Conservation (phyloP, 1,284 basidiomycete genomes). For the Naganishia sp. region DNA sequence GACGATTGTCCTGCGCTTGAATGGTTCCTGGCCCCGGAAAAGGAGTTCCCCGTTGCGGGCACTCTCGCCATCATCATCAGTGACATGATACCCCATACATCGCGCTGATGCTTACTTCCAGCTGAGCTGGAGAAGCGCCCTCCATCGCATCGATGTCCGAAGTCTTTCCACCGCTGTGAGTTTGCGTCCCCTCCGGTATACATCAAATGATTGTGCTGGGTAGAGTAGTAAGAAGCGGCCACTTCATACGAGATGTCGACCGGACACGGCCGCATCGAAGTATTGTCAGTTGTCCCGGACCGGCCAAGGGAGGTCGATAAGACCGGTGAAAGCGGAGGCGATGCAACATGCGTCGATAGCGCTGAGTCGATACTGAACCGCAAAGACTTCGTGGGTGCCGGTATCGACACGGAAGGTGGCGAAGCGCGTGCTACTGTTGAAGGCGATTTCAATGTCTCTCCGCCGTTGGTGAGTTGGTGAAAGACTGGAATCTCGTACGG, state of each 20-base stretch:
- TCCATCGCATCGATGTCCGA: background rate
- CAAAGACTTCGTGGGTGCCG: background rate
- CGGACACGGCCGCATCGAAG: background rate
- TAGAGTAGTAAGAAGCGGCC: background rate
- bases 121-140: background rate
- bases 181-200: background rate
- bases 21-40: background rate
- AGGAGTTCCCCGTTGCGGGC: background rate
- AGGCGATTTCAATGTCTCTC: background rate
- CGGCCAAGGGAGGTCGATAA: background rate
- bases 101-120: background rate
- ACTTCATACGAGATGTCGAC: background rate
- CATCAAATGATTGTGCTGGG: background rate
- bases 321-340: background rate
- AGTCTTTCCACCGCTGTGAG: background rate
- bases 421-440: background rate
- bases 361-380: background rate
- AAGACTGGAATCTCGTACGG: background rate
- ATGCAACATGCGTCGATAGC: no score
- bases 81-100: constrained; percentile 9
- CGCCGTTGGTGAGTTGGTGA: background rate
- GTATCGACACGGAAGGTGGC: no score
- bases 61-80: background rate
- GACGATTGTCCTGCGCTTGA: constrained; percentile 16
- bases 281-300: background rate